These are phyloP conservation scores for Linnemannia elongata DNA, from an alignment of 192 early-diverging fungal species.

Conservation along the genomic window DNA sequence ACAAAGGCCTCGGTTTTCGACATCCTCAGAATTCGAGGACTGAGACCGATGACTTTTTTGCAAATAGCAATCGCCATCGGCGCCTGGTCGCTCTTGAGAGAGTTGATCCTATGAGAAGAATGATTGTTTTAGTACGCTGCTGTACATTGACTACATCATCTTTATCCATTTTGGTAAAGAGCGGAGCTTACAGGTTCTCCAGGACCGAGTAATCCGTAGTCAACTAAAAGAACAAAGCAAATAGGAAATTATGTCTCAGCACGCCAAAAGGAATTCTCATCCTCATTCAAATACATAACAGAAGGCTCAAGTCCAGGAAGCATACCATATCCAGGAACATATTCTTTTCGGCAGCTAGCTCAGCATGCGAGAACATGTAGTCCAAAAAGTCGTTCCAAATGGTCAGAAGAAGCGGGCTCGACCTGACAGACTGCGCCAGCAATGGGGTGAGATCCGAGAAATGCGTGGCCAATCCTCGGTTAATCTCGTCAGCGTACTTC, in stretches of 20 bases:
- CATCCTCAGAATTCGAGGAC: constrained; percentile 55
- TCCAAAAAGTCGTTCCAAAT: constrained; percentile 54
- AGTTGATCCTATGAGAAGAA: constrained; percentile 27
- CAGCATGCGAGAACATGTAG: constrained; percentile 38
- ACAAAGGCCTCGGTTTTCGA: constrained; percentile 44
- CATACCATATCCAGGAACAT: constrained; percentile 38
- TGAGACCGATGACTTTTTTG: constrained; percentile 62
- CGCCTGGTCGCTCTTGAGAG: constrained; percentile 30
- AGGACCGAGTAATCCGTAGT: constrained; percentile 40
- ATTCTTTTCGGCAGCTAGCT: constrained; percentile 14
- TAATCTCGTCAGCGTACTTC: constrained; percentile 45
- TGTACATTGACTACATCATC: neutral
- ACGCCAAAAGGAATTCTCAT: neutral
- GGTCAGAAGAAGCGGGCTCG: constrained; percentile 1
- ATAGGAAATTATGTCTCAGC: no score
- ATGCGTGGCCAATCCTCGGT: constrained; percentile 28
- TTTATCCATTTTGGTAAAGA: no score
- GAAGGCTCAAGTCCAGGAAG: neutral
- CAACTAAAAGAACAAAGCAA: constrained; percentile 11
- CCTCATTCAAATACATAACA: neutral
- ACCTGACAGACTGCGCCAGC: constrained; percentile 7
- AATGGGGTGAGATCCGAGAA: constrained; percentile 27
- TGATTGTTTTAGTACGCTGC: neutral
- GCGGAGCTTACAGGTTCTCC: constrained; percentile 46
- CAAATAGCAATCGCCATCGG: constrained; percentile 59